These are phyloP conservation scores for Candida michaelii DNA, from an alignment of 805 yeast genomes.

Conservation along the genomic window DNA sequence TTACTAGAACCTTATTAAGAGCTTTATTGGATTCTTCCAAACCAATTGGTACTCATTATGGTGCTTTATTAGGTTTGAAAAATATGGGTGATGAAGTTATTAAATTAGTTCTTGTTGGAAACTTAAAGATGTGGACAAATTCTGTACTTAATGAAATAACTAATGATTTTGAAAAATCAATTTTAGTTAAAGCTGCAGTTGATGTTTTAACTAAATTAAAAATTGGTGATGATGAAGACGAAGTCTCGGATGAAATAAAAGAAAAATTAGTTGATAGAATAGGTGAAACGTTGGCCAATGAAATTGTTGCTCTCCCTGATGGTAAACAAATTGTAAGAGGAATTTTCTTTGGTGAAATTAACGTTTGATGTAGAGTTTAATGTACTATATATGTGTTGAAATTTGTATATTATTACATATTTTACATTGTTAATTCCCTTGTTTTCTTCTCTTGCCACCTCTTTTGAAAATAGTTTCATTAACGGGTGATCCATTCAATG, in stretches of 20 bases:
- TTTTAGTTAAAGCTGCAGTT: slow-evolving; percentile 48
- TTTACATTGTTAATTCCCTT: background rate
- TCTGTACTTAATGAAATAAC: slow-evolving; percentile 50
- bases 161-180: slow-evolving; percentile 44
- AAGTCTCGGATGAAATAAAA: slow-evolving; percentile 31
- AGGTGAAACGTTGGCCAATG: slow-evolving; percentile 57
- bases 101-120: slow-evolving; percentile 79
- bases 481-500: slow-evolving; percentile 20
- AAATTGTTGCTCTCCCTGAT: slow-evolving; percentile 46
- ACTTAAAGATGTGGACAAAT: slow-evolving; percentile 75
- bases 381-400: background rate
- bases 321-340: slow-evolving; percentile 58
- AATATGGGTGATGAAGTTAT: slow-evolving; percentile 87
- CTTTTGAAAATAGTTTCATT: slow-evolving; percentile 8
- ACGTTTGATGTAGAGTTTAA: slow-evolving; percentile 14
- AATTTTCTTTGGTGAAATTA: slow-evolving; percentile 68
- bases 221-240: slow-evolving; percentile 29
- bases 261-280: slow-evolving; percentile 54
- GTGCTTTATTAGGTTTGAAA: slow-evolving; percentile 81
- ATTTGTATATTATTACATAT: background rate
- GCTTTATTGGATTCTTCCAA: slow-evolving; percentile 85
- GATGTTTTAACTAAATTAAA: slow-evolving; percentile 55
- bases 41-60: slow-evolving; percentile 88
- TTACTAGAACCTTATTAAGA: slow-evolving; percentile 86
- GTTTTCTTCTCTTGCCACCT: slow-evolving; percentile 9